Percentiles rank a stretch among this genome's conserved stretches.
These are phyloP conservation scores for Alternaria hordeiaustralica DNA, from an alignment of 2,329 filamentous ascomycete genomes.

Conservation along the genomic window DNA sequence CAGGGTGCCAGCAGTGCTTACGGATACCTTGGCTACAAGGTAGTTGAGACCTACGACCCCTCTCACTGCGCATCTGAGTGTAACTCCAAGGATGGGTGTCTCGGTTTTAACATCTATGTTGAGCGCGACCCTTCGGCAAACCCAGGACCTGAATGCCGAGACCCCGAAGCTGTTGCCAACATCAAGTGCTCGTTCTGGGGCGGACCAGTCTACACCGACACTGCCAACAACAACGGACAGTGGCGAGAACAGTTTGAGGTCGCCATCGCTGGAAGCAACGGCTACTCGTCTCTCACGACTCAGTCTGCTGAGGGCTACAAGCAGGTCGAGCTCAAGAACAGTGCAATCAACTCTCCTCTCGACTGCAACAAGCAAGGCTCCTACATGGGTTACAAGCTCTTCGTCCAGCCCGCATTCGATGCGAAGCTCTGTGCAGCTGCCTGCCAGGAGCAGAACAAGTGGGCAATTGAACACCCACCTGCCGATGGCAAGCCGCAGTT, in stretches of 20 bases:
- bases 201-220: neutral
- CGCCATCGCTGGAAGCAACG: neutral
- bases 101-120: neutral
- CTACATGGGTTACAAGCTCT: neutral
- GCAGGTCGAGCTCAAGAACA: neutral
- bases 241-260: constrained; percentile 1
- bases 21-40: neutral
- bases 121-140: neutral
- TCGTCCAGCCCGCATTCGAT: neutral
- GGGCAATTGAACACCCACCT: neutral
- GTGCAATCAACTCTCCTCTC: neutral
- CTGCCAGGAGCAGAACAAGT: neutral
- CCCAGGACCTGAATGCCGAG: neutral
- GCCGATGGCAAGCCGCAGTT: neutral
- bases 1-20: neutral
- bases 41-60: neutral
- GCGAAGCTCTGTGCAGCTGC: neutral
- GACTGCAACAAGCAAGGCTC: neutral
- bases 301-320: neutral
- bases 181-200: constrained; percentile 1
- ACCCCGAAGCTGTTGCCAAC: neutral
- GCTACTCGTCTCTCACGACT: neutral
- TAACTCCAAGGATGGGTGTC: neutral
- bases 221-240: constrained; percentile 1
- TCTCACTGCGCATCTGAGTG: neutral